Evolutionary conservation across 768 basidiomycete genomes (phyloP).

Genomic region (Postia placenta): DNA sequence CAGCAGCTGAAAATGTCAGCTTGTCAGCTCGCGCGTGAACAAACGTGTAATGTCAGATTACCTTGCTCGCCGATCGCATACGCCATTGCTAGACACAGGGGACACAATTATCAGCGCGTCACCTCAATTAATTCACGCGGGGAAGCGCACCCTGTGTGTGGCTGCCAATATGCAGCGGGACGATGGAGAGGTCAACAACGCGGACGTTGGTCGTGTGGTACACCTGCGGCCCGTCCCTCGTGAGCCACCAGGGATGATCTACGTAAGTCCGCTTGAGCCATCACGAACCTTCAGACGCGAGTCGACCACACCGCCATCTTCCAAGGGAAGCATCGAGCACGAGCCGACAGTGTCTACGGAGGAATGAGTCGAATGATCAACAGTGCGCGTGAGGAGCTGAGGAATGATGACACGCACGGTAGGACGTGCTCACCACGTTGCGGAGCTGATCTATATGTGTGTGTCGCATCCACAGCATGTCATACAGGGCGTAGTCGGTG

Average conservation of each 20-base stretch:
- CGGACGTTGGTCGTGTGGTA: constrained; percentile 8
- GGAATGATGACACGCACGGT: too few species aligned
- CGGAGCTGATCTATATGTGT: constrained; percentile 9
- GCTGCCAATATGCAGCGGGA: constrained; percentile 33
- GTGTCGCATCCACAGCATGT: constrained; percentile 18
- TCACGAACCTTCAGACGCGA: constrained; percentile 3
- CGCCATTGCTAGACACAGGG: constrained; percentile 10
- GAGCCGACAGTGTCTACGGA: background rate
- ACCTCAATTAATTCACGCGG: too few species aligned
- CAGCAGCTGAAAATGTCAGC: constrained; percentile 14
- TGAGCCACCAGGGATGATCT: background rate
- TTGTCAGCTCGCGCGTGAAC: too few species aligned
- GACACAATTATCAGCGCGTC: background rate
- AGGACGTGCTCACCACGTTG: too few species aligned
- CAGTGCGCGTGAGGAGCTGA: too few species aligned
- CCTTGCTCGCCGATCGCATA: constrained; percentile 27
- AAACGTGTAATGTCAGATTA: background rate
- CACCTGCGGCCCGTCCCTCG: background rate
- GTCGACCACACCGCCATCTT: constrained; percentile 11
- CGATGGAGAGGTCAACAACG: constrained; percentile 32
- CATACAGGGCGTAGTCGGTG: background rate
- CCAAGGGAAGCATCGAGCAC: constrained; percentile 7
- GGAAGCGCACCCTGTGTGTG: constrained; percentile 24
- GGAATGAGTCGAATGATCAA: too few species aligned
- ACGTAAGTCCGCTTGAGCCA: too few species aligned